Percentiles rank a stretch among this genome's conserved stretches.
Evolutionary conservation across 1,284 basidiomycete genomes (phyloP).

Genomic region (Abortiporus biennis): DNA sequence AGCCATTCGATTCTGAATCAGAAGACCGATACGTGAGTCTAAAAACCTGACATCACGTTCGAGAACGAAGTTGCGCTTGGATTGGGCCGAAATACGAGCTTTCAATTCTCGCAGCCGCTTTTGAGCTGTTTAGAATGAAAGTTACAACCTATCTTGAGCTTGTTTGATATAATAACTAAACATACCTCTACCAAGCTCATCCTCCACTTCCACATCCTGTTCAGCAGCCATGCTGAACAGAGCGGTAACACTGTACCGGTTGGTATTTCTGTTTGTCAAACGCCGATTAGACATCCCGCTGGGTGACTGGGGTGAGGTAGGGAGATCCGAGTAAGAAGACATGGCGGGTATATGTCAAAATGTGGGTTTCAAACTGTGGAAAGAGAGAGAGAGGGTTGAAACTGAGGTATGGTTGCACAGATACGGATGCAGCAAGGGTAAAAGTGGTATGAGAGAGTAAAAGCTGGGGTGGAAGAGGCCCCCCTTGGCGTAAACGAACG

Average conservation of each 20-base stretch:
- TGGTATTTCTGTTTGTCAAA: constrained; percentile 87
- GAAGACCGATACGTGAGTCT: constrained; percentile 93
- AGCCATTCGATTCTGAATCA: constrained; percentile 98
- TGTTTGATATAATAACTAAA: constrained; percentile 12
- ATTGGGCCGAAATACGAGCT: constrained; percentile 95
- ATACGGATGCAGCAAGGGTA: no score
- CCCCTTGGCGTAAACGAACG: constrained; percentile 16
- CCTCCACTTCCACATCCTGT: constrained; percentile 97
- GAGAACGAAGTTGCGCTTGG: constrained; percentile 99
- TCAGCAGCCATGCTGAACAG: constrained; percentile 98
- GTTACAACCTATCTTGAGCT: background rate
- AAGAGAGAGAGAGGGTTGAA: constrained; percentile 7
- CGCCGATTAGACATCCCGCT: constrained; percentile 62
- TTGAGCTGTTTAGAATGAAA: constrained; percentile 57
- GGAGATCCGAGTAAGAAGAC: constrained; percentile 58
- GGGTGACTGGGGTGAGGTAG: constrained; percentile 43
- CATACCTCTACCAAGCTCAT: constrained; percentile 91
- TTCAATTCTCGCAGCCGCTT: constrained; percentile 95
- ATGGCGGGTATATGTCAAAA: constrained; percentile 30
- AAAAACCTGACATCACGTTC: constrained; percentile 98
- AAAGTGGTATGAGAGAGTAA: background rate
- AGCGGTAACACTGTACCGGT: constrained; percentile 94
- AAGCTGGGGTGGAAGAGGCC: constrained; percentile 1
- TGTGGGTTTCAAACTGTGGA: constrained; percentile 12
- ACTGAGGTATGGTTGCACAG: constrained; percentile 2